Base-by-base conservation (phyloP, 2,329 filamentous ascomycete species). In the Zymoseptoria ardabiliae region DNA sequence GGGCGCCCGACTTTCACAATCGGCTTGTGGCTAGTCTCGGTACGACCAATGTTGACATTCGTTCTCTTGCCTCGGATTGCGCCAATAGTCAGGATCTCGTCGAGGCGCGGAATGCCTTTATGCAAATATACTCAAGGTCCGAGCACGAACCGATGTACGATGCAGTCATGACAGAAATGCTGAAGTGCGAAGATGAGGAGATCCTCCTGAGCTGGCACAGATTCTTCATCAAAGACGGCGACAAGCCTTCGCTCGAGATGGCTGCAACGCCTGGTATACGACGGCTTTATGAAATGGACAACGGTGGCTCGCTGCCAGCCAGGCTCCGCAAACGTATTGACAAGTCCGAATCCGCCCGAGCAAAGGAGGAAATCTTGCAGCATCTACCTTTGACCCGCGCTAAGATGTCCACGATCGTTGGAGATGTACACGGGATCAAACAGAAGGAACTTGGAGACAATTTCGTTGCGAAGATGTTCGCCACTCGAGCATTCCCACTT, bases 381-480 rank as follows among this genome's bases (percentile, higher is more conserved):
- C 59, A 58, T 30, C 62, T 57, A 7, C 45, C 61, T 20, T 49
- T 69, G 53, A 68, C 65, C 17, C 63, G 69, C 19, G 62, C 64
- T 3, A 54, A 58, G 9, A 69, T 71, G 69, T 69, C 66, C 25
- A 59, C 61, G 7, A 50, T 70, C 17, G 61, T 71, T n/a, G 77
- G 77, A 17, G 73, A 76, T 41, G 75, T 71, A 4, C 73, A 76
- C 57, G 69, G 77, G 25, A 74, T 76, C 56, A 75, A 74, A 30
- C 73, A 75, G n/a, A 77, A 78, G 45, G 71, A 75, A 48, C 72
- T 80, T 53, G 87, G 83, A 68, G 90, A 94, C 71, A 75, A 78
- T 0, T 81, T 95, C 28, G 87, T 89, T 19, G 88, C 91, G n/a
- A 83, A 86, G 63, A 85, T 91, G 76, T 92, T 96, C 71, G 91